Conservation (phyloP, 2,329 filamentous ascomycete species). For the Cryphonectria naterciae region DNA sequence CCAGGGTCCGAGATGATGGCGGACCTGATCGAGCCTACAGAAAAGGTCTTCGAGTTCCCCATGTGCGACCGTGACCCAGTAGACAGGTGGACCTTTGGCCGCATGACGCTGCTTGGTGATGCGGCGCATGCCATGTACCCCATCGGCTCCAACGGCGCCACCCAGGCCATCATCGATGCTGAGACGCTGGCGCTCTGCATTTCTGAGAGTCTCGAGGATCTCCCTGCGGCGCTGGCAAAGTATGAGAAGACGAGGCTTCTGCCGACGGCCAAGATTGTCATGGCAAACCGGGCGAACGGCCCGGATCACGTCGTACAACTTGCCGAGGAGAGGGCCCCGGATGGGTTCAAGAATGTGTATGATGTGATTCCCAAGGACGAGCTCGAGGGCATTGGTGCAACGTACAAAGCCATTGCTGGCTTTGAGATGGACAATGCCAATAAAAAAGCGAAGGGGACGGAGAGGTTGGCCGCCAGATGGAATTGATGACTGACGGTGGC, state of each 20-base stretch:
- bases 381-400: slow-evolving; percentile 42
- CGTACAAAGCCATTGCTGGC: slow-evolving; percentile 47
- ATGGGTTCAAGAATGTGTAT: slow-evolving; percentile 45
- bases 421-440: slow-evolving; percentile 52
- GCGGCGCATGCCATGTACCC: slow-evolving; percentile 47
- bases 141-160: slow-evolving; percentile 48
- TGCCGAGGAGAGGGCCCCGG: slow-evolving; percentile 47
- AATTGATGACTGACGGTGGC: neutral
- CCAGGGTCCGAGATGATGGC: slow-evolving; percentile 44
- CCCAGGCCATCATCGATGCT: slow-evolving; percentile 50
- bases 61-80: slow-evolving; percentile 49
- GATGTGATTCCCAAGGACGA: slow-evolving; percentile 46
- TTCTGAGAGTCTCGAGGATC: slow-evolving; percentile 35
- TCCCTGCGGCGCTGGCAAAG: slow-evolving; percentile 40
- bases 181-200: slow-evolving; percentile 41
- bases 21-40: slow-evolving; percentile 44
- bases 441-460: slow-evolving; percentile 42
- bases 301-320: slow-evolving; percentile 51
- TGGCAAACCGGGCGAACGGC: slow-evolving; percentile 50
- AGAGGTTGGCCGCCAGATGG: slow-evolving; percentile 32
- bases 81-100: slow-evolving; percentile 43
- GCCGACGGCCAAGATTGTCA: slow-evolving; percentile 49
- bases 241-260: slow-evolving; percentile 47
- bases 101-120: slow-evolving; percentile 46
- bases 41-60: slow-evolving; percentile 49